Percentiles rank a stretch among this genome's conserved stretches.
These are phyloP conservation scores for Ceriops zippeliana DNA, from an alignment of 345 rosid species.

Conservation along the genomic window DNA sequence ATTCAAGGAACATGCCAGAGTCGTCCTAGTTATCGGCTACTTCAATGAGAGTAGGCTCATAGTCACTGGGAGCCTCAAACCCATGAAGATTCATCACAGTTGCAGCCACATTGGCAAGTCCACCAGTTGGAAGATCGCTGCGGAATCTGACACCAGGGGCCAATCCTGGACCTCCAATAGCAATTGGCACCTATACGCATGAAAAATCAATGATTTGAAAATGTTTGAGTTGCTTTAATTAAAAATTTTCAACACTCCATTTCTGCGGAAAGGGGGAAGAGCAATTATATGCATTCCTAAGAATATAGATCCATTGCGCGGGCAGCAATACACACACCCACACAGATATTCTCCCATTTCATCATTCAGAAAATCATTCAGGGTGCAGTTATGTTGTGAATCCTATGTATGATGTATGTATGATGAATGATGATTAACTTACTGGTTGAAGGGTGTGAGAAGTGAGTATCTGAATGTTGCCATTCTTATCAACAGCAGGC, in stretches of 20 bases:
- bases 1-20: not conserved
- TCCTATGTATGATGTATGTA: not conserved
- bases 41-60: slow-evolving; percentile 82
- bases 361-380: no score
- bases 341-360: no score
- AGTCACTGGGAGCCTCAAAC: slow-evolving; percentile 72
- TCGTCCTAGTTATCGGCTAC: slow-evolving; percentile 42
- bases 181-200: slow-evolving; percentile 68
- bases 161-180: slow-evolving; percentile 94
- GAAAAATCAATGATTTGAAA: not conserved
- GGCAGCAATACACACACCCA: no score
- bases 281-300: no score
- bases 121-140: slow-evolving; percentile 51
- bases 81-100: slow-evolving; percentile 94
- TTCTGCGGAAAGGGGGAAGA: no score
- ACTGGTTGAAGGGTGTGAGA: slow-evolving; percentile 95
- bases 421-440: slow-evolving; percentile 29
- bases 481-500: slow-evolving; percentile 62
- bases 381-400: no score
- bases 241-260: no score
- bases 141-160: slow-evolving; percentile 64
- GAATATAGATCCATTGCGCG: no score
- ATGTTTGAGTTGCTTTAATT: not conserved
- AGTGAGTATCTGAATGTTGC: slow-evolving; percentile 83
- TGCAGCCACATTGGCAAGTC: slow-evolving; percentile 97